These are phyloP conservation scores for Lizanozyma gosingica DNA, from an alignment of 1,139 yeast species.

Conservation along the genomic window DNA sequence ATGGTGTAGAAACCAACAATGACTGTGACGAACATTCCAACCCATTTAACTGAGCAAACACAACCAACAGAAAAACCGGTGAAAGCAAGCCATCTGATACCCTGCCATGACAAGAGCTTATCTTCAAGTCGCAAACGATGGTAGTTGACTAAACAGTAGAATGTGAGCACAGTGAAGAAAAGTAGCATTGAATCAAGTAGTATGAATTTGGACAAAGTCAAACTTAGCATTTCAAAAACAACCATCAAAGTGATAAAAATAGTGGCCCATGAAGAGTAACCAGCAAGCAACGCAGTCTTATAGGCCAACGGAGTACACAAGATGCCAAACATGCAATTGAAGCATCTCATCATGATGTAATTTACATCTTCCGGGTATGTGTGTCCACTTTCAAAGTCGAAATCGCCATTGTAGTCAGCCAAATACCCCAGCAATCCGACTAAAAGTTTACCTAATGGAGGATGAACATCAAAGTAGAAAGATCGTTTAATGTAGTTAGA, in stretches of 20 bases:
- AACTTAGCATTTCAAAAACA: conserved; percentile 54
- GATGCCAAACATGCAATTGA: conserved; percentile 57
- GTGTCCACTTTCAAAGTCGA: conserved; percentile 55
- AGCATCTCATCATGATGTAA: conserved; percentile 52
- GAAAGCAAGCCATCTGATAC: conserved; percentile 49
- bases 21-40: conserved; percentile 78
- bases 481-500: conserved; percentile 55
- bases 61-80: conserved; percentile 86
- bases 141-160: conserved; percentile 47
- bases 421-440: conserved; percentile 60
- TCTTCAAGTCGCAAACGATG: conserved; percentile 31
- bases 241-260: conserved; percentile 54
- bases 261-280: conserved; percentile 35
- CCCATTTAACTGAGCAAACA: conserved; percentile 94
- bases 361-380: conserved; percentile 47
- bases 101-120: conserved; percentile 32
- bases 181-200: conserved; percentile 65
- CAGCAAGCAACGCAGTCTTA: conserved; percentile 44
- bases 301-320: conserved; percentile 59
- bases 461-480: conserved; percentile 71
- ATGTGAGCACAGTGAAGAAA: conserved; percentile 60
- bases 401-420: conserved; percentile 60
- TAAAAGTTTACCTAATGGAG: conserved; percentile 67
- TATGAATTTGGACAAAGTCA: conserved; percentile 62
- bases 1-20: conserved; percentile 81